Base-by-base conservation (phyloP, 2,329 filamentous ascomycete species). In the Phialemoniopsis sp. region DNA sequence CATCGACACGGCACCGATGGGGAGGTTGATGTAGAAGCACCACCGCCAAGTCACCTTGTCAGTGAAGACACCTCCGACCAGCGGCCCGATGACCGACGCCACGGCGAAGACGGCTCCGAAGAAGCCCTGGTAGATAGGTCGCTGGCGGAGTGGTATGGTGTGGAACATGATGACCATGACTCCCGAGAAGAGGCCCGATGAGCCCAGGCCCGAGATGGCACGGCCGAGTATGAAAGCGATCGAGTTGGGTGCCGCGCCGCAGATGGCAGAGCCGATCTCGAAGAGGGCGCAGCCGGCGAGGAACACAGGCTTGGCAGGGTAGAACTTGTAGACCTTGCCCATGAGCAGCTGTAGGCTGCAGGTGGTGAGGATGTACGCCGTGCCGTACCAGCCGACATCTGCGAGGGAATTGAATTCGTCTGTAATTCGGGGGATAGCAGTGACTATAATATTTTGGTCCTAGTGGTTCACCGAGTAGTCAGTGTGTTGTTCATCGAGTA, bases 371-470 rank as follows among this genome's bases (percentile, higher is more conserved):
- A 64, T 48, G 42, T 66, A 63, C 4, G 60, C 59, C 34, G 57
- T 58, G 4, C 63, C 64, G 34, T 71, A 71, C 68, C 68, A 72
- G 32, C 65, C 67, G 17, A 71, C 60, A 38, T 71, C 67, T 8
- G 57, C 50, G 2, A 68, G 51, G 16, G 64, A 57, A 16, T 63
- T 52, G 44, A 65, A 56, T 15, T 59, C 51, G 42, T 57, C 50
- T 3, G 57, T 57, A 37, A 63, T 63, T 12, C 53, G 51, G 3
- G 60, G 61, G 31, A 63, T 54, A 5, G 63, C 60, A 10, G 62
- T 66, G 9, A 60, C 51, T 29, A 67, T 56, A 38, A 66, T 65
- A 7, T 60, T 60, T 48, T 54, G 53, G 44, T 63, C 60, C 55
- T 56, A 13, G 4, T 16, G 4, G 21, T n/a, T 31, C 28, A 14